Conservation (phyloP, 768 basidiomycete genomes). For the Mycena sanguinolenta region DNA sequence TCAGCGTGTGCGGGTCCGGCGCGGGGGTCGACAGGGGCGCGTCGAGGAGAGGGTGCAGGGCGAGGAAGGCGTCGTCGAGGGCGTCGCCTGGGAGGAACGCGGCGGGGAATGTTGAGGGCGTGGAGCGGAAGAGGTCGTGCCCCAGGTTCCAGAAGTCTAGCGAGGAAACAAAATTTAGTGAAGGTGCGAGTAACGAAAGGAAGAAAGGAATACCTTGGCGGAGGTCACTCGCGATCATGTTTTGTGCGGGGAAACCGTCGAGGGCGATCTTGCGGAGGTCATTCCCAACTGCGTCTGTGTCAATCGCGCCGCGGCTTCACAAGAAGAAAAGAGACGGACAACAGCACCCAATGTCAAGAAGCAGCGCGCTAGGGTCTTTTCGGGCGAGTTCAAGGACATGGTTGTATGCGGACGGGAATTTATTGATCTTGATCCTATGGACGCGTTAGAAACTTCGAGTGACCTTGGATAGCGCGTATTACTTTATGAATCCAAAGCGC, state of each 20-base stretch:
- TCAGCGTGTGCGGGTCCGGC: constrained; percentile 48
- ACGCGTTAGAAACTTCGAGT: neutral
- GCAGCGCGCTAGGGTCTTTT: constrained; percentile 46
- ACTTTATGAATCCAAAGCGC: constrained; percentile 47
- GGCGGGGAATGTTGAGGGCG: constrained; percentile 65
- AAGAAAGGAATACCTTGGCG: constrained; percentile 40
- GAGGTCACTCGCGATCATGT: constrained; percentile 55
- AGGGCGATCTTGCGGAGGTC: constrained; percentile 53
- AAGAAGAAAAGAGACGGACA: constrained; percentile 44
- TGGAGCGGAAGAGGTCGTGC: constrained; percentile 70
- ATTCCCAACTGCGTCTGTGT: constrained; percentile 52
- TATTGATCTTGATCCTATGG: constrained; percentile 16
- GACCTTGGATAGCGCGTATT: neutral
- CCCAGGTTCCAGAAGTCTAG: constrained; percentile 74
- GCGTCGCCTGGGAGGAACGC: constrained; percentile 70
- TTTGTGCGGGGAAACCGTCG: constrained; percentile 56
- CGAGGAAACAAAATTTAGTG: no score
- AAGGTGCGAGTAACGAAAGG: no score
- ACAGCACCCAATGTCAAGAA: constrained; percentile 61
- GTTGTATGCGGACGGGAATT: constrained; percentile 43
- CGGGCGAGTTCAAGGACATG: constrained; percentile 46
- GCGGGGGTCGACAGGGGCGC: constrained; percentile 37
- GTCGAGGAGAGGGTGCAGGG: constrained; percentile 44
- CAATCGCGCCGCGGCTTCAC: neutral
- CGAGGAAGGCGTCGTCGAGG: constrained; percentile 61